Conservation (phyloP, 2,329 filamentous ascomycete genomes). For the Cadophora malorum region DNA sequence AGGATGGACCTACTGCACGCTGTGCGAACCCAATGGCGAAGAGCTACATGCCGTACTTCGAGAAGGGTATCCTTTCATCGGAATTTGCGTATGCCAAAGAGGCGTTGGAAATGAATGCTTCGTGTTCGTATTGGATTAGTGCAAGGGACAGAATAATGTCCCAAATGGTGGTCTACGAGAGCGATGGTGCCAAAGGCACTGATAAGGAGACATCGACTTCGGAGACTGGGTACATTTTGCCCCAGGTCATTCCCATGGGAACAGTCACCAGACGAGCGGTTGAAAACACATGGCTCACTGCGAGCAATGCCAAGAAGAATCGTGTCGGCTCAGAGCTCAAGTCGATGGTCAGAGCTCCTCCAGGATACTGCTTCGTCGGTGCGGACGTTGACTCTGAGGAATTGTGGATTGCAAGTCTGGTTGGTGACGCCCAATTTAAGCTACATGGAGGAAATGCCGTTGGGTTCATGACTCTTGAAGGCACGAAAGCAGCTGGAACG, state of each 20-base stretch:
- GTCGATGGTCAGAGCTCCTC: constrained; percentile 91
- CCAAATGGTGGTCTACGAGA: constrained; percentile 92
- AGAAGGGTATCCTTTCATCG: constrained; percentile 85
- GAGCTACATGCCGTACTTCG: constrained; percentile 88
- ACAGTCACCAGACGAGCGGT: constrained; percentile 94
- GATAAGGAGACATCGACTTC: constrained; percentile 32
- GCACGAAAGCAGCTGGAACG: constrained; percentile 90
- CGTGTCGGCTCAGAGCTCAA: constrained; percentile 96
- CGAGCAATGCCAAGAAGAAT: constrained; percentile 95
- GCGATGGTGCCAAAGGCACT: constrained; percentile 55
- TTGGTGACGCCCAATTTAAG: constrained; percentile 94
- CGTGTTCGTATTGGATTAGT: constrained; percentile 99
- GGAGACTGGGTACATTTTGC: constrained; percentile 80
- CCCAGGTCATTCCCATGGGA: constrained; percentile 97
- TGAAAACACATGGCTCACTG: constrained; percentile 98
- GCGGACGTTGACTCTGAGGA: constrained; percentile 98
- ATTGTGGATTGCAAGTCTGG: constrained; percentile 94
- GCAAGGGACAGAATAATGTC: constrained; percentile 89
- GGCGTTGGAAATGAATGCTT: constrained; percentile 97
- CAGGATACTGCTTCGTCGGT: constrained; percentile 91
- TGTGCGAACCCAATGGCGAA: constrained; percentile 92
- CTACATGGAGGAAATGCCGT: constrained; percentile 96
- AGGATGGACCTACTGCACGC: constrained; percentile 85
- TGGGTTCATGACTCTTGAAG: constrained; percentile 98
- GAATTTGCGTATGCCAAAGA: constrained; percentile 92